phyloP scores from a whole-genome alignment of 208 protist species.

The Acanthamoeba divionensis region DNA sequence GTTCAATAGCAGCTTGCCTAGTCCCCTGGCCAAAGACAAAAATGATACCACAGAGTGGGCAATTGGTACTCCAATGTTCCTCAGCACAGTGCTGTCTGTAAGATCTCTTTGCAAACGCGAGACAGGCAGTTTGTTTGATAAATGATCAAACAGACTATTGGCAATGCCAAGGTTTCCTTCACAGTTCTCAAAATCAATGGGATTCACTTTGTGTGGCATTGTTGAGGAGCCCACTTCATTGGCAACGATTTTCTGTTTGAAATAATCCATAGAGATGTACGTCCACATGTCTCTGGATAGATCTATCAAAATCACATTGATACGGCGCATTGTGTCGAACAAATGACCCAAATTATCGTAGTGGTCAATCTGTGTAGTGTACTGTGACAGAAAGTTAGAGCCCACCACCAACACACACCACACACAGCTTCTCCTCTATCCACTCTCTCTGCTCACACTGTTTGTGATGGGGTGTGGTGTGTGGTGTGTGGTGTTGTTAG shows the following conservation, averaged over 20 bases:
- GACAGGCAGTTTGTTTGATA: constrained; percentile 91
- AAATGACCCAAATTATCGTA: constrained; percentile 91
- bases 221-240: constrained; percentile 93
- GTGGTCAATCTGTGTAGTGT: constrained; percentile 93
- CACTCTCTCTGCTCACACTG: no score
- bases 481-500: no score
- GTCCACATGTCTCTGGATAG: constrained; percentile 90
- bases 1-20: constrained; percentile 89
- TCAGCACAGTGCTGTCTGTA: constrained; percentile 92
- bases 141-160: constrained; percentile 92
- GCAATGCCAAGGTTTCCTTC: constrained; percentile 93
- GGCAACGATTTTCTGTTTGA: constrained; percentile 88
- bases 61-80: constrained; percentile 91
- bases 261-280: constrained; percentile 93
- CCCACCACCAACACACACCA: background rate
- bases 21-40: constrained; percentile 82
- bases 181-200: constrained; percentile 96
- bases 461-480: no score
- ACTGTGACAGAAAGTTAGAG: constrained; percentile 58
- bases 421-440: no score
- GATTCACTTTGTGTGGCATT: constrained; percentile 97
- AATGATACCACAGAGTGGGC: constrained; percentile 89
- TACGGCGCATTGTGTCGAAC: constrained; percentile 86
- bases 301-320: constrained; percentile 92
- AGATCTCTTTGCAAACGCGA: constrained; percentile 93